Percentiles rank a stretch among this genome's conserved stretches.
These are phyloP conservation scores for Lactifluus pinguis DNA, from an alignment of 768 basidiomycete genomes.

Conservation along the genomic window DNA sequence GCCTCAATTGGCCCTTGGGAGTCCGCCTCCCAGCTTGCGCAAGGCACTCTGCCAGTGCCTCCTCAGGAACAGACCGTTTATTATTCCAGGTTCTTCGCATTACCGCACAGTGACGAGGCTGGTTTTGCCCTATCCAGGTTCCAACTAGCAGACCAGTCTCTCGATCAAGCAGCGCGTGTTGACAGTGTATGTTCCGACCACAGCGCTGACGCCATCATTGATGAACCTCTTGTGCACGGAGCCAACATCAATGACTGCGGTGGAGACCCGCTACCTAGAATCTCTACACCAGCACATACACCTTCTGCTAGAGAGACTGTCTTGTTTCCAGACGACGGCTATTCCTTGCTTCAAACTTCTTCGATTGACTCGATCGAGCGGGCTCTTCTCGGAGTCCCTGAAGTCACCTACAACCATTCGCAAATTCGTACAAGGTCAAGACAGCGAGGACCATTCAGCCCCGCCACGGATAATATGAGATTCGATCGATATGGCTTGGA, in stretches of 20 bases:
- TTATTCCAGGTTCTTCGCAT: slow-evolving; percentile 8
- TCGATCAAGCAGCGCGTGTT: background rate
- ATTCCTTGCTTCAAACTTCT: background rate
- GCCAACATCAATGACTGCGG: background rate
- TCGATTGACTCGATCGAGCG: slow-evolving; percentile 8
- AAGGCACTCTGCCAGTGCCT: background rate
- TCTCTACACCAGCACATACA: background rate
- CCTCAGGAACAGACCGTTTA: background rate
- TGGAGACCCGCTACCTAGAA: background rate
- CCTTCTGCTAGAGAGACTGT: background rate
- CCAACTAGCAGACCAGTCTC: background rate
- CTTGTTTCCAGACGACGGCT: background rate
- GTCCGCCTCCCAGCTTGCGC: slow-evolving; percentile 42
- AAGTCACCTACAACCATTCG: background rate
- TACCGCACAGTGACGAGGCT: background rate
- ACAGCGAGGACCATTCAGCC: background rate
- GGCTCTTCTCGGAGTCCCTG: background rate
- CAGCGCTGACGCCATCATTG: background rate
- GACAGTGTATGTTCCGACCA: background rate
- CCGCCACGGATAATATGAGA: background rate
- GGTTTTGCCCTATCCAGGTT: background rate
- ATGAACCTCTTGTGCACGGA: background rate
- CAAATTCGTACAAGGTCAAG: slow-evolving; percentile 3
- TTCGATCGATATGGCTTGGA: slow-evolving; percentile 1
- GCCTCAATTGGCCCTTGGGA: slow-evolving; percentile 40